A percentile compares a stretch with the other conserved stretches of the same genome.
Evolutionary conservation across 2,329 filamentous ascomycete species (phyloP).

Genomic region (Neofusicoccum laricinum): DNA sequence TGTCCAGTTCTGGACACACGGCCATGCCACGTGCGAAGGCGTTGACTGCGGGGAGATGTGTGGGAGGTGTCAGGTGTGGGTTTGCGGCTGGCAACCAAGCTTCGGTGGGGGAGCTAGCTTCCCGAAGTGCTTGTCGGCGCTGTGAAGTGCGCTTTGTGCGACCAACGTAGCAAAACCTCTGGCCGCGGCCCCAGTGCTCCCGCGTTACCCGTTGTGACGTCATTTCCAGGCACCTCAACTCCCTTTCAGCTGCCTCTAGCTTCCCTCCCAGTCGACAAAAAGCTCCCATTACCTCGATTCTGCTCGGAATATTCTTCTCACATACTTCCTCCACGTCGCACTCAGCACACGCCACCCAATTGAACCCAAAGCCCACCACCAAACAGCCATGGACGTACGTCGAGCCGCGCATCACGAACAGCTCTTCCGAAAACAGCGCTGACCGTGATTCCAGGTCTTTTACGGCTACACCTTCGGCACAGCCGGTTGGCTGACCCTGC

Average conservation of each 20-base stretch:
- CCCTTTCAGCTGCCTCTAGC: background rate
- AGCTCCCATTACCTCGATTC: background rate
- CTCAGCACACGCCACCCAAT: background rate
- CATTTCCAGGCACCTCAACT: background rate
- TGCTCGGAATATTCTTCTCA: background rate
- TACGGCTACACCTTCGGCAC: slow-evolving; percentile 44
- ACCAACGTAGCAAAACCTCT: background rate
- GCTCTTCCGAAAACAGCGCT: background rate
- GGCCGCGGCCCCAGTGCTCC: background rate
- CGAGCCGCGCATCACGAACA: background rate
- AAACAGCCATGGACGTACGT: slow-evolving; percentile 9
- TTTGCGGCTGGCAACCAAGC: background rate
- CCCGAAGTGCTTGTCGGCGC: background rate
- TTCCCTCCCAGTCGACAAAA: background rate
- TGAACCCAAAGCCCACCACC: background rate
- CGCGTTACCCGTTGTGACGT: slow-evolving; percentile 4
- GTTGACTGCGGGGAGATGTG: too few species aligned
- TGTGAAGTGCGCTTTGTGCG: background rate
- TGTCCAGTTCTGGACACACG: background rate
- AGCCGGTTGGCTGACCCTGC: slow-evolving; percentile 42
- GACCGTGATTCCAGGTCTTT: slow-evolving; percentile 34
- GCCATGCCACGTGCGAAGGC: background rate
- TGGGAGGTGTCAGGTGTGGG: background rate
- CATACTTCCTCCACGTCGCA: too few species aligned
- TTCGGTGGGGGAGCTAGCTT: background rate